phyloP scores from a whole-genome alignment of 495 filamentous ascomycete species.

The Pseudomonodictys pantanalensis region DNA sequence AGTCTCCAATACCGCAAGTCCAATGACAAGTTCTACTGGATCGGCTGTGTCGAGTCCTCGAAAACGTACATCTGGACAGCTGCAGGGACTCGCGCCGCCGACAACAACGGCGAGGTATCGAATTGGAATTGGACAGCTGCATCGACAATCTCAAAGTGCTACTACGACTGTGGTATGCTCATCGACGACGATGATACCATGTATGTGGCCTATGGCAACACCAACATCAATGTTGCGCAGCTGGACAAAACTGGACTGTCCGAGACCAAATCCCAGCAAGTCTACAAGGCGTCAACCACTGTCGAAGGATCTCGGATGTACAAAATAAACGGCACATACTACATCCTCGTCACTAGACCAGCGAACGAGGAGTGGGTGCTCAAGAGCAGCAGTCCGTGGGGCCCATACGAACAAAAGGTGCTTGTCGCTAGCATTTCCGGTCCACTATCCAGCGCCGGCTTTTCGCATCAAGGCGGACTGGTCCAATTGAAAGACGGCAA shows the following conservation, averaged over 20 bases:
- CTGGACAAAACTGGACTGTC: slow-evolving; percentile 48
- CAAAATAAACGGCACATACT: slow-evolving; percentile 53
- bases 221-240: slow-evolving; percentile 50
- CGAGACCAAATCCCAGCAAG: slow-evolving; percentile 45
- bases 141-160: slow-evolving; percentile 47
- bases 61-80: slow-evolving; percentile 52
- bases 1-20: slow-evolving; percentile 51
- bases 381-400: slow-evolving; percentile 47
- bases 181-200: slow-evolving; percentile 55
- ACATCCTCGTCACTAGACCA: slow-evolving; percentile 51
- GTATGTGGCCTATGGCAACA: slow-evolving; percentile 57
- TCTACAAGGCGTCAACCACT: slow-evolving; percentile 43
- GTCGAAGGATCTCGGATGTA: slow-evolving; percentile 60
- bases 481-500: slow-evolving; percentile 51
- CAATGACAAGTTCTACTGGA: slow-evolving; percentile 54
- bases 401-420: slow-evolving; percentile 46
- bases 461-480: slow-evolving; percentile 56
- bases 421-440: slow-evolving; percentile 41
- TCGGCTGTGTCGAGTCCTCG: slow-evolving; percentile 52
- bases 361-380: slow-evolving; percentile 49
- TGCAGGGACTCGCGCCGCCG: not conserved
- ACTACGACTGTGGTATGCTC: slow-evolving; percentile 58
- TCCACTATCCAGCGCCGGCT: slow-evolving; percentile 48
- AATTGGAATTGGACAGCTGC: slow-evolving; percentile 45
- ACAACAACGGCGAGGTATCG: slow-evolving; percentile 31